Base-by-base conservation (phyloP, 352 stramenopile genomes). In the Plasmopara muralis region DNA sequence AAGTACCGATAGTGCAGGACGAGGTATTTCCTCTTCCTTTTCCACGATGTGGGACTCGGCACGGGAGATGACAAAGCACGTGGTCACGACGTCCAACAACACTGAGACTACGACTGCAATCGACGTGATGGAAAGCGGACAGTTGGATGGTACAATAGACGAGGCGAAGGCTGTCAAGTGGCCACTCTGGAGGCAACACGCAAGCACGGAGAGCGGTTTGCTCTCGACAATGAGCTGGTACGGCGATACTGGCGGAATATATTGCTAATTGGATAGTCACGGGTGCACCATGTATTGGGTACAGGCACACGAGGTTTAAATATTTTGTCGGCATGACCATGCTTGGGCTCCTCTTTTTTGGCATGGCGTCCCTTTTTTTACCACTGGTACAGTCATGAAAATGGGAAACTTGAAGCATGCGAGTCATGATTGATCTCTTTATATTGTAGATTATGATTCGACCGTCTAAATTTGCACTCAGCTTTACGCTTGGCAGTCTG, bases 391-490 rank as follows among this genome's bases (percentile, higher is more conserved):
- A 5, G 6, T 35, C 20, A n/a, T 3, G 20, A 1, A 35, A 12
- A 35, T 35, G 6, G 31, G 10, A 2, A 12, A 35, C 10, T 12
- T 35, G 7, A 35, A 35, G 31, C 10, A 4, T 35, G 2, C 1
- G 10, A 35, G 10, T 12, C 7, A 35, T 35, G 31, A 5, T 35
- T 35, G 1, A 35, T 35, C 6, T 35, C 5, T 35, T 12, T 35
- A 4, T 4, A 85, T 9, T 40, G n/a, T 63, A 85, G 72, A 81
- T 89, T 35, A 74, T 92, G 71, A 67, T 92, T 28, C 75, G 78
- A 9, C 82, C 82, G 30, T 89, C 78, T 43, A 92, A 92, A 47
- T 89, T 92, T 49, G 82, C 82, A 9, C 55, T 92, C 34, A 89
- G 78, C 53, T 89, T 92, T 48, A 89, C 82, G 15, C 64, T 92